Conservation (phyloP, 192 early-diverging fungal species). For the Paraglomus occultum region DNA sequence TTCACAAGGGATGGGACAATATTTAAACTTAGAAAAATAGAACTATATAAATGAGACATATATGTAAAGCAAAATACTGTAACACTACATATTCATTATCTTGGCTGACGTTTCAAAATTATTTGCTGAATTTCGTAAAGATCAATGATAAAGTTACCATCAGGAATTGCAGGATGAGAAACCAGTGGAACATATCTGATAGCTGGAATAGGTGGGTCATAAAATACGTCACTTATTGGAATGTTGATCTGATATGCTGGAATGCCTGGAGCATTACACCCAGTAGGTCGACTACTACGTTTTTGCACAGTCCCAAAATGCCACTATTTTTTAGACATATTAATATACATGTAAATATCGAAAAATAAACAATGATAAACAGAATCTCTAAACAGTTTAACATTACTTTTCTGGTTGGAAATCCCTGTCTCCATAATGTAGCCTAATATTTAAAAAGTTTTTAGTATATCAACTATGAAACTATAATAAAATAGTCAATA, state of each 20-base stretch:
- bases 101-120: neutral
- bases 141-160: constrained; percentile 19
- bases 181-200: constrained; percentile 4
- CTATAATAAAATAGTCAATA: constrained; percentile 2
- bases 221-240: neutral
- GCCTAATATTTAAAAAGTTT: constrained; percentile 17
- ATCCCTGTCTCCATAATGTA: neutral
- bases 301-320: constrained; percentile 9
- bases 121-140: constrained; percentile 9
- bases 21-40: too few relatives aligned
- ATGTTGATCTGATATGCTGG: constrained; percentile 10
- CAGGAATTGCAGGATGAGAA: constrained; percentile 1
- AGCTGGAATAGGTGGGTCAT: constrained; percentile 4
- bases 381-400: neutral
- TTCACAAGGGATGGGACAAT: too few relatives aligned
- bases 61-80: neutral
- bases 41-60: neutral
- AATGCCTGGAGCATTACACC: constrained; percentile 4
- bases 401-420: neutral
- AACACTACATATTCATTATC: neutral
- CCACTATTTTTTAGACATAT: constrained; percentile 12
- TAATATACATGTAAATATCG: neutral
- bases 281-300: neutral
- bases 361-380: constrained; percentile 8
- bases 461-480: neutral